Evolutionary conservation across 805 yeast genomes (phyloP), one percentile per base, ranked within the genome.

Genomic region (Starmerella potacharoeniae): DNA sequence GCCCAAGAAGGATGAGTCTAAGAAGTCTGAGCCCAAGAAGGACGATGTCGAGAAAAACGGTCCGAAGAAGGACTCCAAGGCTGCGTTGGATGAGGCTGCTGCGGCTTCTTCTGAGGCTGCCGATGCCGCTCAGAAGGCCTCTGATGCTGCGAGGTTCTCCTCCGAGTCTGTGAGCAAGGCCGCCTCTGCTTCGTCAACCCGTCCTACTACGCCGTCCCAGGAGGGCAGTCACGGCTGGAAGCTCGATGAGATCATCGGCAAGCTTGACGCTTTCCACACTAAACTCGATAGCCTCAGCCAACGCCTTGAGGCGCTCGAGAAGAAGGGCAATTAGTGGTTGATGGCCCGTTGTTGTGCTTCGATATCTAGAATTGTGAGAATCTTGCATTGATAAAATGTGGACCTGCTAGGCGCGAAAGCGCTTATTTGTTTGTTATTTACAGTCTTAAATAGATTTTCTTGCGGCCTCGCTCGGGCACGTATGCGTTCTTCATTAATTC

Each of bases 381-480:
- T 22, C 22, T 22, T 22, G 22, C 22, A 22, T 22, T 22, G 3
- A 22, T 22, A 3, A 22, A 22, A 22, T 22, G 22, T 22, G 22
- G 22, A 22, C 22, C 22, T 22, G 22, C 16, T 36, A 6, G n/a
- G 8, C 35, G 8, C 35, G 4, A 33, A 2, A 33, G 11, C 11
- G 35, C 11, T 2, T 10, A 4, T 10, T 8, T 8, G 11, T 33
- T 33, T 9, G 8, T 33, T 8, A 34, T 28, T 51, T 34, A 58
- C 14, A 55, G 48, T 28, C 53, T 40, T 6, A 62, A 48, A 31
- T 55, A 48, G 13, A 59, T 28, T 39, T 58, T 46, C 44, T 59
- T 61, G 17, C 64, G 55, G 11, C 64, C 65, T 22, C 56, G 52
- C 31, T 60, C 55, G 3, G 64, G 52, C 33, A 61, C 63, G 36